A percentile compares a stretch with the other conserved stretches of the same genome.
phyloP scores from a whole-genome alignment of 768 basidiomycete species.

The Pulveroboletus sp. region DNA sequence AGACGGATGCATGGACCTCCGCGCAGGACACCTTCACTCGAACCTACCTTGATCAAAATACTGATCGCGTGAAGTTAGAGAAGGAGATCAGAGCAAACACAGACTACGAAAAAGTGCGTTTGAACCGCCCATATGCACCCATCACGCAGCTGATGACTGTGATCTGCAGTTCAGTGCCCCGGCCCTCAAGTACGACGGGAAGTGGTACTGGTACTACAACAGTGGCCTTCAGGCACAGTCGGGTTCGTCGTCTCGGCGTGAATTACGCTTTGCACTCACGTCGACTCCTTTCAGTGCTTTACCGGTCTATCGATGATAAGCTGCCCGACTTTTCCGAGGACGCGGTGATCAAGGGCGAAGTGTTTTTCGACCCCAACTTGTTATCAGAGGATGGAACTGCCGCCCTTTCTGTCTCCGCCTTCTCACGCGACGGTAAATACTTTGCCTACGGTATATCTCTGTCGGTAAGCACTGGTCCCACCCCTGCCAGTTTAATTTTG shows the following conservation, averaged over 20 bases:
- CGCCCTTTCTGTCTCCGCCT: conserved; percentile 52
- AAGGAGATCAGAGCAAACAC: conserved; percentile 52
- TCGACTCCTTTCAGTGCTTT: conserved; percentile 41
- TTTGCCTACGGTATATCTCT: conserved; percentile 74
- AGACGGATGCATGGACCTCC: conserved; percentile 62
- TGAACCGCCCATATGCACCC: neutral
- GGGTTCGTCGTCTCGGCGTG: conserved; percentile 20
- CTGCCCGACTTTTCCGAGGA: conserved; percentile 52
- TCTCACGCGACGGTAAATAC: conserved; percentile 63
- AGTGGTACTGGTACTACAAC: conserved; percentile 82
- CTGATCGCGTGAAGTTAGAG: conserved; percentile 55
- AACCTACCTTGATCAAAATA: conserved; percentile 56
- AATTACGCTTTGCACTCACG: neutral
- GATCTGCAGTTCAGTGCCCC: conserved; percentile 58
- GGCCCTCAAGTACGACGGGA: conserved; percentile 52
- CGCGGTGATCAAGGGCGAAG: conserved; percentile 48
- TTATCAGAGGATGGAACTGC: conserved; percentile 70
- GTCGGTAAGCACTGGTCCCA: conserved; percentile 44
- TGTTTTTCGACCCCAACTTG: conserved; percentile 80
- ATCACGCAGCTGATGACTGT: neutral
- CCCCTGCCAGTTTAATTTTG: neutral
- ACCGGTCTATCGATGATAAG: conserved; percentile 49
- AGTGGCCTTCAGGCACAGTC: conserved; percentile 70
- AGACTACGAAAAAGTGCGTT: conserved; percentile 45
- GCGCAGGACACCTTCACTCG: conserved; percentile 58